Base-by-base conservation (phyloP, 352 stramenopile species). In the Phytopythium sindhum region DNA sequence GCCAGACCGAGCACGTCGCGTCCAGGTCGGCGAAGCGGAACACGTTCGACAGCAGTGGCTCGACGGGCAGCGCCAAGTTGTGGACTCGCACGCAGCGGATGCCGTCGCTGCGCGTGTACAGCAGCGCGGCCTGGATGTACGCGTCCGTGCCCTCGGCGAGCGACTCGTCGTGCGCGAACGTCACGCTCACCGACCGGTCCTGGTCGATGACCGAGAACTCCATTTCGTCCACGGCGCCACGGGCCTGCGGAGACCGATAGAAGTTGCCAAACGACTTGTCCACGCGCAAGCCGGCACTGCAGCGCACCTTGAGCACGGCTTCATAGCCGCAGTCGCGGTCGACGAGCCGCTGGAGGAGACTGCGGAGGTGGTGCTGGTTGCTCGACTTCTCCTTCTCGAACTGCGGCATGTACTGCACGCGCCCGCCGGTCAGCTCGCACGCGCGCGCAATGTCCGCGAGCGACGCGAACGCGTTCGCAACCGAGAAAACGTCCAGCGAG, bases 21-120 rank as follows among this genome's bases (percentile, higher is more conserved):
- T 97, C 91, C 52, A 97, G 66, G 58, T 97, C 90, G 1, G 88
- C 89, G 42, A 91, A 90, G 35, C 86, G 87, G 73, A 96, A 97
- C 24, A 97, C 80, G 65, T 96, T 95, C 42, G 85, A 87, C 21
- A 96, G 65, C 57, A 95, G 67, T 7, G 75, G 72, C 26, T 93
- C 84, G 33, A 92, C 85, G 21, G 79, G 80, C 31, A 97, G 52
- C 21, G 87, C 87, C 35, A 97, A 60, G 61, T 96, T 98, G 76
- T 98, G 92, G 59, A 97, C 92, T 51, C 92, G 91, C 37, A 98
- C 90, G 60, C 88, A 91, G 57, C 91, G 88, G 41, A 94, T 75
- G 35, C 89, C 89, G 59, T 93, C 81, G 61, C 80, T 87, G 15
- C 84, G 75, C 19, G 90, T 97, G 67, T 97, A 97, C 26, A 98